These are phyloP conservation scores for Eremothecium coryli DNA, from an alignment of 1,139 yeast species.

Conservation along the genomic window DNA sequence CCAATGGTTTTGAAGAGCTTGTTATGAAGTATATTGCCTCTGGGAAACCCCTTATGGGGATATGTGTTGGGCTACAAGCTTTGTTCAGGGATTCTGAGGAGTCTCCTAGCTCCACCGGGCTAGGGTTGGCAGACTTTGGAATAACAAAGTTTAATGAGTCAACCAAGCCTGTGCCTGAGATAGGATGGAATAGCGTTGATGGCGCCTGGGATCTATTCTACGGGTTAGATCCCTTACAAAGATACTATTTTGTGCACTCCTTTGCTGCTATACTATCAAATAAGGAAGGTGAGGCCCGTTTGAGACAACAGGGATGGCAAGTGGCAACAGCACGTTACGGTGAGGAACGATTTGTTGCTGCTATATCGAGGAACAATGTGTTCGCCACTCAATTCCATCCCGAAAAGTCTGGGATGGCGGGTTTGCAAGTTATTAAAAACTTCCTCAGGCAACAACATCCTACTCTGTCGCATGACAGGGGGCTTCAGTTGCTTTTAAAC, in stretches of 20 bases:
- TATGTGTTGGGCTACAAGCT: slow-evolving; percentile 91
- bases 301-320: slow-evolving; percentile 60
- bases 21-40: slow-evolving; percentile 53
- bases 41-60: slow-evolving; percentile 87
- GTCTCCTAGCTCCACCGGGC: slow-evolving; percentile 52
- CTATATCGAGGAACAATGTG: slow-evolving; percentile 61
- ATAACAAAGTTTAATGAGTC: slow-evolving; percentile 51
- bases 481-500: slow-evolving; percentile 16
- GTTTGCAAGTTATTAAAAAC: slow-evolving; percentile 61
- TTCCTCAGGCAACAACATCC: slow-evolving; percentile 50
- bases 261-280: slow-evolving; percentile 61
- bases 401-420: slow-evolving; percentile 89
- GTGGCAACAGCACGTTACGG: slow-evolving; percentile 70
- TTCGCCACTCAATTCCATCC: slow-evolving; percentile 98
- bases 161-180: slow-evolving; percentile 85
- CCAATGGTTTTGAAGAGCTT: slow-evolving; percentile 56
- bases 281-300: slow-evolving; percentile 24
- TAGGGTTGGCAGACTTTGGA: slow-evolving; percentile 41
- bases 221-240: slow-evolving; percentile 53
- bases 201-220: slow-evolving; percentile 35
- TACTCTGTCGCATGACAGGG: slow-evolving; percentile 17
- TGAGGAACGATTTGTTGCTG: slow-evolving; percentile 74
- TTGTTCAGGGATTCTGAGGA: slow-evolving; percentile 70
- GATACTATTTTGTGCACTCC: slow-evolving; percentile 92
- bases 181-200: slow-evolving; percentile 76